A percentile compares a stretch with the other conserved stretches of the same genome.
phyloP scores from a whole-genome alignment of 345 rosid species.

The Gossypioides kirkii region DNA sequence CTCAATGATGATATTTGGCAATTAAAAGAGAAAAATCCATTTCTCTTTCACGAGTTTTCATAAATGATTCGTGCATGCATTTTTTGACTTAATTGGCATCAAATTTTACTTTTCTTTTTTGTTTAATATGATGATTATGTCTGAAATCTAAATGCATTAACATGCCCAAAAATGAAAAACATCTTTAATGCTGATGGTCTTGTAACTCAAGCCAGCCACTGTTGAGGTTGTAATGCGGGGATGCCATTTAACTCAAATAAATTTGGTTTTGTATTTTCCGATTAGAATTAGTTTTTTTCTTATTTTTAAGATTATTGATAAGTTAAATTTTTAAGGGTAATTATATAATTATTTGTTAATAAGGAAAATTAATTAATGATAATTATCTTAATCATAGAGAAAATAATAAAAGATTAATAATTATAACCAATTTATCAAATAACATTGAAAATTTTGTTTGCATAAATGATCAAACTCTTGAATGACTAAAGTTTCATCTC shows the following conservation, averaged over 20 bases:
- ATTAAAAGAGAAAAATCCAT: not conserved
- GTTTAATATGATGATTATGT: slow-evolving; percentile 3
- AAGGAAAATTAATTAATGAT: too few species aligned
- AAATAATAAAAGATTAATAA: too few species aligned
- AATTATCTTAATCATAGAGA: too few species aligned
- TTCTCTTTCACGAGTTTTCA: not conserved
- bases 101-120: not conserved
- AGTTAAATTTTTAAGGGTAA: not conserved
- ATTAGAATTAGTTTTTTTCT: too few species aligned
- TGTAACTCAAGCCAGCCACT: not conserved
- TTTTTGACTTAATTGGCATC: slow-evolving; percentile 3
- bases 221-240: not conserved
- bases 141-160: slow-evolving; percentile 5
- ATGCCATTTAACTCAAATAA: too few species aligned
- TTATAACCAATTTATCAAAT: too few species aligned
- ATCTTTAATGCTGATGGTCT: not conserved
- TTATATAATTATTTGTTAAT: too few species aligned
- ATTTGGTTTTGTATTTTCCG: too few species aligned
- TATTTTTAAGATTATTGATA: too few species aligned
- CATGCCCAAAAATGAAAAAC: not conserved
- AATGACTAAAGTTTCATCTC: too few species aligned
- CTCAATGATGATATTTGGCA: not conserved
- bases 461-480: too few species aligned
- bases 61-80: not conserved
- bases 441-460: too few species aligned